A percentile compares a stretch with the other conserved stretches of the same genome.
These are phyloP conservation scores for Ilyonectria robusta DNA, from an alignment of 2,329 filamentous ascomycete genomes.

Conservation along the genomic window DNA sequence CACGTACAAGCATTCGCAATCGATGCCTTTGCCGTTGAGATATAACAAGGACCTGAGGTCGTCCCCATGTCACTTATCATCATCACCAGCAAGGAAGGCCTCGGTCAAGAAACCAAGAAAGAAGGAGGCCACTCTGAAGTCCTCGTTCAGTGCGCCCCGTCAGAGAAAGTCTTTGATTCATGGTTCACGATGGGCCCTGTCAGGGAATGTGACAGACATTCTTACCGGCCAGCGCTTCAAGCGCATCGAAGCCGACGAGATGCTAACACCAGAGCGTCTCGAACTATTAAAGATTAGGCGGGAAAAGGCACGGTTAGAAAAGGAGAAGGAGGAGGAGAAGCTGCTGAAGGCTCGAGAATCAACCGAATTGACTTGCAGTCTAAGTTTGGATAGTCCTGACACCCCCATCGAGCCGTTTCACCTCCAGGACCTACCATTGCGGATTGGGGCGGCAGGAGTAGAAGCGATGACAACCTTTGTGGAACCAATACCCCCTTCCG, in stretches of 20 bases:
- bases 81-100: slow-evolving; percentile 44
- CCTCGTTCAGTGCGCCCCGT: slow-evolving; percentile 25
- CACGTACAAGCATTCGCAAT: slow-evolving; percentile 39
- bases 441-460: slow-evolving; percentile 56
- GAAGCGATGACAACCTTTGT: slow-evolving; percentile 20
- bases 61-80: slow-evolving; percentile 30
- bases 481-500: slow-evolving; percentile 25
- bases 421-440: slow-evolving; percentile 61
- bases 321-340: slow-evolving; percentile 40
- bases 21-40: slow-evolving; percentile 43
- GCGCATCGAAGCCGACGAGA: slow-evolving; percentile 71
- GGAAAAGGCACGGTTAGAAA: slow-evolving; percentile 45
- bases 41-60: slow-evolving; percentile 34
- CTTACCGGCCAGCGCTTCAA: slow-evolving; percentile 69
- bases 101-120: slow-evolving; percentile 58
- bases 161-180: slow-evolving; percentile 38
- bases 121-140: slow-evolving; percentile 51
- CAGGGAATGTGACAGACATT: slow-evolving; percentile 71
- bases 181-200: slow-evolving; percentile 65
- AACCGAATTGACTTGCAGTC: slow-evolving; percentile 44
- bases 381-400: slow-evolving; percentile 44
- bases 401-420: slow-evolving; percentile 66
- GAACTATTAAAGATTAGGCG: slow-evolving; percentile 60
- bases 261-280: slow-evolving; percentile 68
- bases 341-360: slow-evolving; percentile 37